Base-by-base conservation (phyloP, 2,329 filamentous ascomycete genomes). In the Colletotrichum aenigma region DNA sequence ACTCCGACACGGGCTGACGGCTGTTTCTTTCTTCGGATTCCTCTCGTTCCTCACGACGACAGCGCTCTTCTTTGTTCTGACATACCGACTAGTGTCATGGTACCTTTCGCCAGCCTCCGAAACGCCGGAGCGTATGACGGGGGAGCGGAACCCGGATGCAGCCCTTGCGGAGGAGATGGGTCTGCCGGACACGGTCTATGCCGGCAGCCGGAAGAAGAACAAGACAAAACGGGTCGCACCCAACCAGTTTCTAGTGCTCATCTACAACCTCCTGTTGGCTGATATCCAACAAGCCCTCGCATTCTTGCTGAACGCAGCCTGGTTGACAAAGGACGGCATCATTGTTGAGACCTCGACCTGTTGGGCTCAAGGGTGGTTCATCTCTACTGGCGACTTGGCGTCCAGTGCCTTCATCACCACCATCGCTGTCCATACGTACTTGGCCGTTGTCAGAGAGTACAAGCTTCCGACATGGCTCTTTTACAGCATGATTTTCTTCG, bases 191-290 rank as follows among this genome's bases (percentile, higher is more conserved):
- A 78, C 26, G 74, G 79, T 67, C 62, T 81, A 65, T 79, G 78
- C 52, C 76, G 80, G 36, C 78, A 77, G 64, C 76, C 76, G 43
- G 75, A 79, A 16, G 75, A 72, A 52, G 65, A 28, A 24, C n/a
- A 64, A 48, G 30, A 55, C 62, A 32, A 75, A 55, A 21, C 60
- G 48, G n/a, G 36, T 67, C 24, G 64, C 76, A 85, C 74, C 74
- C 2, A 92, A 91, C 76, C 91, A 93, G 81, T 92, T 92, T 78
- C 84, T 92, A 24, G 84, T 92, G 6, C 84, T 93, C 7, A 89
- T 92, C 71, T 89, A 90, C 82, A 92, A 92, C 81, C 87, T 92
- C 6, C 82, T 92, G 6, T 82, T 91, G 67, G 90, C 91, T 48
- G 91, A 93, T 79, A 86, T 92, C 13, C 89, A 91, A 78, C 91